These are phyloP conservation scores for Termitomyces sp. DNA, from an alignment of 768 basidiomycete species.

Conservation along the genomic window DNA sequence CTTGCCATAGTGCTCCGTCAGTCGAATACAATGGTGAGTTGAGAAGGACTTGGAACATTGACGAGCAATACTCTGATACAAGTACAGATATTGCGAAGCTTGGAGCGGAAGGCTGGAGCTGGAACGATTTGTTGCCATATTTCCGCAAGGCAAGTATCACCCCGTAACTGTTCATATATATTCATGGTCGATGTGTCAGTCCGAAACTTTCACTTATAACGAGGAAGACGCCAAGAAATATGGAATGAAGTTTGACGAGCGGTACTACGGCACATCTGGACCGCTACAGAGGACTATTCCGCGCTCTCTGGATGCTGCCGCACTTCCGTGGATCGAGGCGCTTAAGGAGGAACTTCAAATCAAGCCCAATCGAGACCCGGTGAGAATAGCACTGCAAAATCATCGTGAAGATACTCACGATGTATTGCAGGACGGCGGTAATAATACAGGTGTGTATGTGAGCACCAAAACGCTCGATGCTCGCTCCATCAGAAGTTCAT, in stretches of 20 bases:
- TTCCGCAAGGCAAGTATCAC: background rate
- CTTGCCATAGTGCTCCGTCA: background rate
- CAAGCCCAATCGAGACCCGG: too few species aligned
- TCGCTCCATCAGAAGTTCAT: too few species aligned
- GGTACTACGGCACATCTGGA: background rate
- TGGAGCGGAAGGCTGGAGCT: background rate
- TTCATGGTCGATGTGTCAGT: background rate
- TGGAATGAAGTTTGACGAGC: background rate
- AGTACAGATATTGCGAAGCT: too few species aligned
- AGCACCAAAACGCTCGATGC: too few species aligned
- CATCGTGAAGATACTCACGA: too few species aligned
- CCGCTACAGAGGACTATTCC: background rate
- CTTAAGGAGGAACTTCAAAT: background rate
- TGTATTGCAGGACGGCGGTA: too few species aligned
- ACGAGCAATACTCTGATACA: background rate
- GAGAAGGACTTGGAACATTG: background rate
- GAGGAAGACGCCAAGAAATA: background rate
- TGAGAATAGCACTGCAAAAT: too few species aligned
- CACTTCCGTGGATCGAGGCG: background rate
- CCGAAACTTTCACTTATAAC: background rate
- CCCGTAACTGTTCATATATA: too few species aligned
- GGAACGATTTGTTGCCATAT: background rate
- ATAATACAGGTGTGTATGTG: too few species aligned
- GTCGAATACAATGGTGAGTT: background rate
- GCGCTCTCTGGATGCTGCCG: background rate